Evolutionary conservation across 108 stramenopile species (phyloP).

Genomic region (Seminavis robusta): DNA sequence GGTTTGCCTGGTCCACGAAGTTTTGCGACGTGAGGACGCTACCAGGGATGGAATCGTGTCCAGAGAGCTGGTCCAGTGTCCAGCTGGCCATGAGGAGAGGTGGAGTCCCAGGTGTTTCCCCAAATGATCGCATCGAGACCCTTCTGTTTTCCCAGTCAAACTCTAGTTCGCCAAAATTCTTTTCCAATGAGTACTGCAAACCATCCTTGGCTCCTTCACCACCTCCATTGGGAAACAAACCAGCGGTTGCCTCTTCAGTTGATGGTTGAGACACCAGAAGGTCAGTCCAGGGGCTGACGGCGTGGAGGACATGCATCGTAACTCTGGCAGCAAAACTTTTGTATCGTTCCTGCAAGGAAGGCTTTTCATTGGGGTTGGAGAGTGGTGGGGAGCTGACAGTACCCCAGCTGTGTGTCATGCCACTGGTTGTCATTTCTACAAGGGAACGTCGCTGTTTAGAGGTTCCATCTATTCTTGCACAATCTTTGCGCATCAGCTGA

Average conservation of each 20-base stretch:
- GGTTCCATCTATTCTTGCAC: constrained; percentile 7
- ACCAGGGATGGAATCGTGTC: neutral
- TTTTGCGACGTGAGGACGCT: neutral
- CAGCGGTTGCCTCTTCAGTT: neutral
- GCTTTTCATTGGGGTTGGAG: neutral
- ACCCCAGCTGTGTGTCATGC: constrained; percentile 72
- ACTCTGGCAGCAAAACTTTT: constrained; percentile 18
- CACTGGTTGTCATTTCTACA: constrained; percentile 68
- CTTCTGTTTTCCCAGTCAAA: constrained; percentile 38
- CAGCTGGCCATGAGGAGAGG: constrained; percentile 8
- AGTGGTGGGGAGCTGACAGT: constrained; percentile 4
- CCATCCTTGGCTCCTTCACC: constrained; percentile 26
- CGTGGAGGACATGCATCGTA: constrained; percentile 19
- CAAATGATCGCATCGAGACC: constrained; percentile 13
- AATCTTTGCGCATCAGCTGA: constrained; percentile 70
- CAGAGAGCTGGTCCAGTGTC: constrained; percentile 12
- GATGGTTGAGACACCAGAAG: constrained; percentile 17
- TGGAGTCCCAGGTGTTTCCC: constrained; percentile 8
- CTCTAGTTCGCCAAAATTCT: constrained; percentile 70
- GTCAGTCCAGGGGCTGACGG: constrained; percentile 44
- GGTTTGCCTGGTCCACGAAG: neutral
- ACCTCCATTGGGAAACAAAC: constrained; percentile 15
- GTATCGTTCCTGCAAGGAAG: neutral
- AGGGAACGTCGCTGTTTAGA: constrained; percentile 34
- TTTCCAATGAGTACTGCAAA: constrained; percentile 45